phyloP scores from a whole-genome alignment of 768 basidiomycete genomes.

The Trametes coccinea region DNA sequence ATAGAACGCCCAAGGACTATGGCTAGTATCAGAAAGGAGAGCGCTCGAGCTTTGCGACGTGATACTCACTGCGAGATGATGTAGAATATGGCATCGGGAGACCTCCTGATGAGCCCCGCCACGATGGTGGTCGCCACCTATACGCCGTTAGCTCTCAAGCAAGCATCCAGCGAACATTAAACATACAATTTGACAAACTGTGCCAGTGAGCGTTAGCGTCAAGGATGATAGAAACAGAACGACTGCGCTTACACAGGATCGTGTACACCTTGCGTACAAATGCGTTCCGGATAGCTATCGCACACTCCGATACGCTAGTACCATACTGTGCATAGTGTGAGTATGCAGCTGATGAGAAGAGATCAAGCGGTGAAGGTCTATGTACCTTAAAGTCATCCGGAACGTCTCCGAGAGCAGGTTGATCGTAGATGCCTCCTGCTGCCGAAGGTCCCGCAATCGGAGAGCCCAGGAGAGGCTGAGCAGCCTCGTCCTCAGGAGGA shows the following conservation, averaged over 20 bases:
- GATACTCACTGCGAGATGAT: conserved; percentile 63
- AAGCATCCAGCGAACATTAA: background rate
- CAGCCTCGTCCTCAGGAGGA: conserved; percentile 23
- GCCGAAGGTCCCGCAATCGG: conserved; percentile 41
- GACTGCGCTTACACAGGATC: conserved; percentile 70
- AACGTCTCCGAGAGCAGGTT: conserved; percentile 70
- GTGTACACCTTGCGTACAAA: conserved; percentile 92
- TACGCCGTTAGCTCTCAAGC: background rate
- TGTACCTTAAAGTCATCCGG: conserved; percentile 93
- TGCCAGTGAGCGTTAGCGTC: background rate
- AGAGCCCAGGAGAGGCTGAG: conserved; percentile 56
- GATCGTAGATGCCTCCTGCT: conserved; percentile 64
- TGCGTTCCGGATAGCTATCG: conserved; percentile 74
- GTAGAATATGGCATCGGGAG: conserved; percentile 62
- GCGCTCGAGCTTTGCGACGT: background rate
- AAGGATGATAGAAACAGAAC: background rate
- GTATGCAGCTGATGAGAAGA: background rate
- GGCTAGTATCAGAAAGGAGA: background rate
- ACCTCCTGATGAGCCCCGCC: conserved; percentile 68
- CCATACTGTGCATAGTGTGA: conserved; percentile 58
- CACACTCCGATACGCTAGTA: conserved; percentile 74
- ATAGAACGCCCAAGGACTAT: conserved; percentile 78
- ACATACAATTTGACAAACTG: conserved; percentile 75
- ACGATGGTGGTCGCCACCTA: conserved; percentile 78
- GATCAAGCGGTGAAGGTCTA: no score